These are phyloP conservation scores for Solanum dulcamara DNA, from an alignment of 257 asterid genomes.

Conservation along the genomic window DNA sequence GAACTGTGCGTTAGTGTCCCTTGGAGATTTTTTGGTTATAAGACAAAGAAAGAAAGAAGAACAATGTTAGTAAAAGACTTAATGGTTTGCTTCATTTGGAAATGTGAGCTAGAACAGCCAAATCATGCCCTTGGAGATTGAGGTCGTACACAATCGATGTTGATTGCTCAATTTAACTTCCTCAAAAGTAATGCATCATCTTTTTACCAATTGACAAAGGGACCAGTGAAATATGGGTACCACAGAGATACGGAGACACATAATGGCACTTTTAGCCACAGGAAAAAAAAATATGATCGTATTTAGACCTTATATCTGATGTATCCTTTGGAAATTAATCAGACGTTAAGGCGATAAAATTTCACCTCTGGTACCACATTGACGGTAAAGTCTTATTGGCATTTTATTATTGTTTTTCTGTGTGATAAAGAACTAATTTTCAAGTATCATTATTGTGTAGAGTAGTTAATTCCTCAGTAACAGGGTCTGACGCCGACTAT, in stretches of 20 bases:
- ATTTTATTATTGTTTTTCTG: not conserved
- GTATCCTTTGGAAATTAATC: not conserved
- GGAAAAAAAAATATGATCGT: not conserved
- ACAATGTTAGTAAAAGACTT: not conserved
- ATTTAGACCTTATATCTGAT: not conserved
- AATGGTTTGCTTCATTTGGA: not conserved
- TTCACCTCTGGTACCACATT: not conserved
- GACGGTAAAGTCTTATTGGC: not conserved
- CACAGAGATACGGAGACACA: not conserved
- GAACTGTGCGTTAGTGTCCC: not conserved
- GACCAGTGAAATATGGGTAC: not conserved
- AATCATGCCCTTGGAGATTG: not conserved
- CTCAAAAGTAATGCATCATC: not conserved
- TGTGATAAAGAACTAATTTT: not conserved
- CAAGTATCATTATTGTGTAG: not conserved
- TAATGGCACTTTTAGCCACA: not conserved
- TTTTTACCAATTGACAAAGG: not conserved
- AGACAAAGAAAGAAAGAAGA: not conserved
- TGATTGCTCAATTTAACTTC: not conserved
- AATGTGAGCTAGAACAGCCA: not conserved
- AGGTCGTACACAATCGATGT: not conserved
- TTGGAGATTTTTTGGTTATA: not conserved
- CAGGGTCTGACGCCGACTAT: not conserved
- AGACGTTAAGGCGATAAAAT: not conserved
- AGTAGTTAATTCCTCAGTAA: not conserved